Evolutionary conservation across 148 eudicot genomes (phyloP).

Genomic region (Arbutus unedo): DNA sequence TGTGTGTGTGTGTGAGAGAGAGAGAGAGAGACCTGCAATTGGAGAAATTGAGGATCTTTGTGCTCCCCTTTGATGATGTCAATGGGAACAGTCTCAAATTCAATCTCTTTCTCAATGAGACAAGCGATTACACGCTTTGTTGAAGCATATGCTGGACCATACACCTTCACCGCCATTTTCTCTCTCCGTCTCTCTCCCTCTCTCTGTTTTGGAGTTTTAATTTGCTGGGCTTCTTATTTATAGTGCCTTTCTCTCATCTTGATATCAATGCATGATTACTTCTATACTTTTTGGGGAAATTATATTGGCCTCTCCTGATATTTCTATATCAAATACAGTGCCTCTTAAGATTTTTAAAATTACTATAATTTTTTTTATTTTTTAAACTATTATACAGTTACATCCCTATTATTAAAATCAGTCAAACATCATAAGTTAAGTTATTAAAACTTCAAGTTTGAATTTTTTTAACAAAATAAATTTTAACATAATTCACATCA

Average conservation of each 20-base stretch:
- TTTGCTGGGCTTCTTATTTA: background rate
- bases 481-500: too few relatives aligned
- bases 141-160: constrained; percentile 30
- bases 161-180: constrained; percentile 40
- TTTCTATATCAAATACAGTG: too few relatives aligned
- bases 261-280: background rate
- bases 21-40: constrained; percentile 26
- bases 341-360: too few relatives aligned
- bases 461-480: too few relatives aligned
- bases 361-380: too few relatives aligned
- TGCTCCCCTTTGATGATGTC: constrained; percentile 30
- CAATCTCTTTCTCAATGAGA: constrained; percentile 30
- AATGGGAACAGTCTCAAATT: constrained; percentile 29
- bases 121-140: constrained; percentile 36
- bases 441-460: too few relatives aligned
- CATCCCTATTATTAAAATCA: too few relatives aligned
- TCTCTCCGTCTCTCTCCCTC: background rate
- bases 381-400: too few relatives aligned
- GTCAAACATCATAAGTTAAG: too few relatives aligned
- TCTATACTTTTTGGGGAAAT: too few relatives aligned
- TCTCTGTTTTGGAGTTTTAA: background rate
- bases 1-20: too few relatives aligned
- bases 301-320: too few relatives aligned
- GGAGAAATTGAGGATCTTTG: constrained; percentile 23
- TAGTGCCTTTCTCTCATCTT: background rate